These are phyloP conservation scores for Rhizopogon sp. DNA, from an alignment of 768 basidiomycete genomes.

Conservation along the genomic window DNA sequence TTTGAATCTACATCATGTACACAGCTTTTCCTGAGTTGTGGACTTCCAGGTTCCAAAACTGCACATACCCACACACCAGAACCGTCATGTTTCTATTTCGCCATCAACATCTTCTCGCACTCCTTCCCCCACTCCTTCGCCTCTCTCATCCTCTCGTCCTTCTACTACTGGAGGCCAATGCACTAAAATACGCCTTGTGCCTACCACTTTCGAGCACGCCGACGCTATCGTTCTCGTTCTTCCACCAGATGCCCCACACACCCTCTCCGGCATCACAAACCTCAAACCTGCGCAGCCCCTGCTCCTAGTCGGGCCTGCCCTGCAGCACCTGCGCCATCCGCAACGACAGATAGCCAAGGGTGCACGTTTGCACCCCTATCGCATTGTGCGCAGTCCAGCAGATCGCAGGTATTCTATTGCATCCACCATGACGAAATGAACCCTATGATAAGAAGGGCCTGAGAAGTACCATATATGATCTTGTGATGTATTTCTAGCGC, in stretches of 20 bases:
- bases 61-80: constrained; percentile 8
- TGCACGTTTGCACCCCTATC: constrained; percentile 54
- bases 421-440: background rate
- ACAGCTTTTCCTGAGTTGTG: background rate
- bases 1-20: background rate
- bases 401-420: constrained; percentile 7
- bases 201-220: constrained; percentile 48
- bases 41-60: background rate
- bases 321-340: constrained; percentile 42
- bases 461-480: background rate
- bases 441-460: background rate
- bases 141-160: constrained; percentile 9
- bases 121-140: constrained; percentile 29
- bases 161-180: constrained; percentile 8
- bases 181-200: constrained; percentile 37
- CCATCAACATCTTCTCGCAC: constrained; percentile 37
- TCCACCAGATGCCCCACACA: constrained; percentile 22
- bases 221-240: constrained; percentile 47
- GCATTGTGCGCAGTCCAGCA: constrained; percentile 28
- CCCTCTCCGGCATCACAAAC: constrained; percentile 6
- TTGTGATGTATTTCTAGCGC: constrained; percentile 15
- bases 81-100: constrained; percentile 32
- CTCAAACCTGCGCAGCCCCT: constrained; percentile 21
- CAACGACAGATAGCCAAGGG: constrained; percentile 38
- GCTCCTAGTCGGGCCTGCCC: constrained; percentile 46